A percentile compares a stretch with the other conserved stretches of the same genome.
phyloP scores from a whole-genome alignment of 441 rosid species.

The Capsella rubella region DNA sequence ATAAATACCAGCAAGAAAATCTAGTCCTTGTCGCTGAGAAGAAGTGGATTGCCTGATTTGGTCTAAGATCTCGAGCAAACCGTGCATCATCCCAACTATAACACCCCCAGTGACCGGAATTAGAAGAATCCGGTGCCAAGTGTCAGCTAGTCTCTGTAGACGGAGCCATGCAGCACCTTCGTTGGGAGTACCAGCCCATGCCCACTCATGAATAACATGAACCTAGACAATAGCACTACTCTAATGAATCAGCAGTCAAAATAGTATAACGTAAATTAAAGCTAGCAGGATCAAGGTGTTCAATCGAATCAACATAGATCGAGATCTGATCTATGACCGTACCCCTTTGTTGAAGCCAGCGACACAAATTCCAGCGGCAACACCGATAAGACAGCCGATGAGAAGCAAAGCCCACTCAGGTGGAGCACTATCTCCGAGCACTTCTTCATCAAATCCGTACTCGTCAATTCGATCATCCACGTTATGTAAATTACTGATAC shows the following conservation, averaged over 20 bases:
- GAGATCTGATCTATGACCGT: constrained; percentile 37
- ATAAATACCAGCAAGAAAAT: constrained; percentile 81
- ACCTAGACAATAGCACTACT: constrained; percentile 56
- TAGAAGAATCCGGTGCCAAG: constrained; percentile 96
- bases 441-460: constrained; percentile 54
- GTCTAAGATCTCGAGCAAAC: constrained; percentile 82
- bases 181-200: constrained; percentile 97
- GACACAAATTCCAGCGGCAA: constrained; percentile 87
- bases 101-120: constrained; percentile 96
- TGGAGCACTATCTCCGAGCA: constrained; percentile 75
- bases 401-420: constrained; percentile 96
- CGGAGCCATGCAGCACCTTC: constrained; percentile 99
- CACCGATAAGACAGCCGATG: constrained; percentile 85
- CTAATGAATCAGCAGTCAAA: constrained; percentile 34
- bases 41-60: constrained; percentile 80
- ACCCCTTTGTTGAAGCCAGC: constrained; percentile 95
- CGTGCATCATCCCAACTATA: constrained; percentile 97
- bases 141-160: constrained; percentile 78
- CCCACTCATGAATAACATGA: constrained; percentile 93
- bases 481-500: constrained; percentile 23
- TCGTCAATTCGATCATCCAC: constrained; percentile 39
- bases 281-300: neutral
- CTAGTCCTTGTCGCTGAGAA: constrained; percentile 74
- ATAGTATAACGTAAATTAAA: neutral
- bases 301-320: constrained; percentile 17